Percentiles rank a stretch among this genome's conserved stretches.
phyloP scores from a whole-genome alignment of 352 stramenopile species.

The Saprolegnia parasitica region DNA sequence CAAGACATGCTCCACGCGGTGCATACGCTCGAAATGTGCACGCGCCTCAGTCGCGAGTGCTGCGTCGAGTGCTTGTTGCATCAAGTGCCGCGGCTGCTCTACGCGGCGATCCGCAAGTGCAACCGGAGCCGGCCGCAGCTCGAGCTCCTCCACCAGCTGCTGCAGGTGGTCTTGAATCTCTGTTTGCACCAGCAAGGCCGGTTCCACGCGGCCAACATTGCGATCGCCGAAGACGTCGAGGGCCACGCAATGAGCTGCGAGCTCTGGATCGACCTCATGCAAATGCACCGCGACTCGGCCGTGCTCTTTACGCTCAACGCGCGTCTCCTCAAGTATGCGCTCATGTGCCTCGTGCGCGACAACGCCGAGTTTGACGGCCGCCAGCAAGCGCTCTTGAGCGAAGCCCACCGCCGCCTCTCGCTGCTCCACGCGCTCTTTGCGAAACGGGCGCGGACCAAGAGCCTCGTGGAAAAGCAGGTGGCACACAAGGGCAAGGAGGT shows the following conservation, averaged over 20 bases:
- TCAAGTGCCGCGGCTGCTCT: conserved; percentile 87
- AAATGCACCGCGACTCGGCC: conserved; percentile 92
- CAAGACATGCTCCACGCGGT: conserved; percentile 90
- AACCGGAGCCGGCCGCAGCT: conserved; percentile 94
- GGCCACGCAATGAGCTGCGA: conserved; percentile 54
- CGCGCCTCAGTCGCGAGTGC: conserved; percentile 85
- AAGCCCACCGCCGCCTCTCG: conserved; percentile 12
- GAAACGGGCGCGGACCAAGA: conserved; percentile 23
- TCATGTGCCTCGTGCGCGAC: conserved; percentile 31
- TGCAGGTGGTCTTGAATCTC: conserved; percentile 86
- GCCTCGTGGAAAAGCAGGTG: background rate
- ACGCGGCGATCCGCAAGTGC: conserved; percentile 86
- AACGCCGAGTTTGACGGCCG: background rate
- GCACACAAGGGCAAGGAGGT: conserved; percentile 9
- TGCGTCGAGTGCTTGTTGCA: conserved; percentile 85
- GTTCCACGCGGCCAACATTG: background rate
- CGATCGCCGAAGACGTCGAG: conserved; percentile 39
- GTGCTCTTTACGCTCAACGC: conserved; percentile 70
- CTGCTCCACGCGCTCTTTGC: conserved; percentile 16
- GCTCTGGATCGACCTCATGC: conserved; percentile 90
- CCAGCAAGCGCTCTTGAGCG: background rate
- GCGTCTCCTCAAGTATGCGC: conserved; percentile 55
- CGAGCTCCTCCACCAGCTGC: conserved; percentile 87
- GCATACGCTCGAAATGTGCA: conserved; percentile 90
- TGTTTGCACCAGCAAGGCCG: conserved; percentile 47